phyloP scores from a whole-genome alignment of 1,284 basidiomycete species.

The Leccinum solheimii region DNA sequence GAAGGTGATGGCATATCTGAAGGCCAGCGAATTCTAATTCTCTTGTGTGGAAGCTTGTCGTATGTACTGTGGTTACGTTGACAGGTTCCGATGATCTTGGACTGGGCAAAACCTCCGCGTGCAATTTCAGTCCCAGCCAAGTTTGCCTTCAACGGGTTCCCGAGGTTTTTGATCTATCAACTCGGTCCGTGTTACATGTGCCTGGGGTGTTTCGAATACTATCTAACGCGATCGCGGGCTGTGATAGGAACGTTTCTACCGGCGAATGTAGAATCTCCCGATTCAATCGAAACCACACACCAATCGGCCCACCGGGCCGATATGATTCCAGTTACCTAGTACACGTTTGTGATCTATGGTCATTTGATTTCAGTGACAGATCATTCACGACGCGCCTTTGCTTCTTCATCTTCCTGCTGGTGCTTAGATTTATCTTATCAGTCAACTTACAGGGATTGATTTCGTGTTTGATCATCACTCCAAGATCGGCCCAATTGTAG shows the following conservation, averaged over 20 bases:
- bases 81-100: neutral
- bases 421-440: neutral
- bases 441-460: neutral
- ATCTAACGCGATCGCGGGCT: neutral
- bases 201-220: neutral
- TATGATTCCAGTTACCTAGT: neutral
- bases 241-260: neutral
- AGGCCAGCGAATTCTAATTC: neutral
- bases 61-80: neutral
- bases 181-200: neutral
- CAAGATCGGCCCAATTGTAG: neutral
- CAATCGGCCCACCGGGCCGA: neutral
- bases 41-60: neutral
- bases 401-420: neutral
- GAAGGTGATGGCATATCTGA: neutral
- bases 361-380: neutral
- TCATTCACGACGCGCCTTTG: neutral
- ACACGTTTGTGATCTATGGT: neutral
- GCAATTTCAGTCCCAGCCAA: neutral
- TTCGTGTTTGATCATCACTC: neutral
- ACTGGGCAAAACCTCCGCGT: neutral
- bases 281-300: neutral
- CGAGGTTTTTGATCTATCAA: neutral
- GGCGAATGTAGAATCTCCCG: neutral
- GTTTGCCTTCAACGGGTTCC: neutral